Base-by-base conservation (phyloP, 208 protist genomes). In the Endotrypanum monterogeii region DNA sequence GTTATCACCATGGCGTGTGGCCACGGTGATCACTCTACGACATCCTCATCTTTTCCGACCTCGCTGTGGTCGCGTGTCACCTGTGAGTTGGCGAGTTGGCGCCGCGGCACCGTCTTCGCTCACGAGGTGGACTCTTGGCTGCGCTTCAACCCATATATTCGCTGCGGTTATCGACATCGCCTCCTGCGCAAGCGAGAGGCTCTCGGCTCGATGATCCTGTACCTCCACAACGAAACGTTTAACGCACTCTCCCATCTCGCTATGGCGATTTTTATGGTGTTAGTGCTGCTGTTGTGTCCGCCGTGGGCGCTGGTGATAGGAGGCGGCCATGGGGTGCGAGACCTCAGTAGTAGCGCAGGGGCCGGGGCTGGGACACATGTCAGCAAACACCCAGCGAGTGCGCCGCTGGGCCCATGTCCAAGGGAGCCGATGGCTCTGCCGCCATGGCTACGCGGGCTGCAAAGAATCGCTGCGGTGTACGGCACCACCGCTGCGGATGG, bases 91-190 rank as follows among this genome's bases (percentile, higher is more conserved):
- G 71, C 51, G 39, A 73, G 56, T 52, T 84, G 69, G 76, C 83
- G 48, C 70, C 70, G 76, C n/a, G 76, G 76, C 30, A 80, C 76
- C 9, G 46, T 80, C 51, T 76, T 70, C 2, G 82, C 92, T 46
- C 78, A 92, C 44, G 74, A 94, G 56, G 81, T 92, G 30, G 82
- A 86, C 41, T 58, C 68, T 56, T 92, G 82, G 78, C 78, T 92
- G 23, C 89, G 82, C 57, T 94, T 91, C 70, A 94, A 94, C 78
- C 73, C 73, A 14, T 86, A 87, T 70, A 83, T 94, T 39, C 72
- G 79, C 1, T 67, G 78, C 1, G 89, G 89, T 37, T 94, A 89
- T 71, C 86, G 89, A 25, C 86, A 87, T 1, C 62, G 73, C n/a
- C 74, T 54, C n/a, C 72, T 90, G 57, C 80, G 78, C 56, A 60